Evolutionary conservation across 768 basidiomycete genomes (phyloP).

Genomic region (Boletus edulis): DNA sequence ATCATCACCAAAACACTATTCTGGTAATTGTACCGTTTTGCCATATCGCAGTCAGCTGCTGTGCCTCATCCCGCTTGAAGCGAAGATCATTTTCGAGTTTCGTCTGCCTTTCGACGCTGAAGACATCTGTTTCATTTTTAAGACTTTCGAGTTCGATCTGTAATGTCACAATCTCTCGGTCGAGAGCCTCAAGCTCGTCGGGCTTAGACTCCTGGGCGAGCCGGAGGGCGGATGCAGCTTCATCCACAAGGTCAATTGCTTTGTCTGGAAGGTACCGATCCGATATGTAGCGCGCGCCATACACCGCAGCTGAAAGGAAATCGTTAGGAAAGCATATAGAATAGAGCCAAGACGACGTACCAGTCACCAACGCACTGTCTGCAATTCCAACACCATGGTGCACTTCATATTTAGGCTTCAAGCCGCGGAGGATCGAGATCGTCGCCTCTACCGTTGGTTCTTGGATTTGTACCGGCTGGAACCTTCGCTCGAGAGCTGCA

Average conservation of each 20-base stretch:
- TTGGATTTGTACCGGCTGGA: conserved; percentile 86
- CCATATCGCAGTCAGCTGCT: conserved; percentile 65
- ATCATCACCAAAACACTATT: neutral
- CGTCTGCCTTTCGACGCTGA: conserved; percentile 69
- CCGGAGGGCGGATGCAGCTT: conserved; percentile 83
- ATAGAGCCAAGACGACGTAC: conserved; percentile 33
- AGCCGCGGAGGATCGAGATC: conserved; percentile 82
- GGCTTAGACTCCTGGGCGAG: conserved; percentile 90
- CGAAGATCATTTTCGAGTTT: conserved; percentile 66
- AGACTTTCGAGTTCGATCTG: conserved; percentile 89
- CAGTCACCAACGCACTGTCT: conserved; percentile 84
- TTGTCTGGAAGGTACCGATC: conserved; percentile 90
- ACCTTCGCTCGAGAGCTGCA: conserved; percentile 85
- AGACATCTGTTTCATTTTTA: conserved; percentile 84
- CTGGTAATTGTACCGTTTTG: conserved; percentile 48
- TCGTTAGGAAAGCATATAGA: neutral
- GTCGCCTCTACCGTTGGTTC: conserved; percentile 86
- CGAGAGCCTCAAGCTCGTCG: conserved; percentile 76
- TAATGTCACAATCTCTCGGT: conserved; percentile 80
- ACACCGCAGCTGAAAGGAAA: conserved; percentile 63
- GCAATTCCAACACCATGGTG: conserved; percentile 94
- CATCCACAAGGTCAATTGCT: conserved; percentile 90
- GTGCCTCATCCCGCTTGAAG: conserved; percentile 61
- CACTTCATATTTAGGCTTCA: conserved; percentile 83
- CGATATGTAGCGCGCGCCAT: conserved; percentile 80